Evolutionary conservation across 345 rosid species (phyloP).

Genomic region (Brassica rapa): DNA sequence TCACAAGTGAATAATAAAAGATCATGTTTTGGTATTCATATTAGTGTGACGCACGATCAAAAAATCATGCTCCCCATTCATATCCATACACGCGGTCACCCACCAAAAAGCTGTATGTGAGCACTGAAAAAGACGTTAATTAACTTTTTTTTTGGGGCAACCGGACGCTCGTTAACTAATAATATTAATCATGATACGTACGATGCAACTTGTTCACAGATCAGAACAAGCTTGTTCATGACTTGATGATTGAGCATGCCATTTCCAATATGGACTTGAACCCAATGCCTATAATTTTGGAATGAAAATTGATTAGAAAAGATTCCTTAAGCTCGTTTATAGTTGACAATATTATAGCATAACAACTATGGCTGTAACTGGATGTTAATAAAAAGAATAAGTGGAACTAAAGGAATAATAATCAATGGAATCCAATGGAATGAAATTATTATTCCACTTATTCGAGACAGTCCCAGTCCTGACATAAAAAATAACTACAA

Average conservation of each 20-base stretch:
- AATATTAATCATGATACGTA: too few species aligned
- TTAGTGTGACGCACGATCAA: constrained; percentile 6
- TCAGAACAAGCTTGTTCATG: not conserved
- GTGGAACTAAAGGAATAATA: too few species aligned
- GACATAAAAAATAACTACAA: too few species aligned
- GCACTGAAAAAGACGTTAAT: not conserved
- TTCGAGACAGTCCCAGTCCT: too few species aligned
- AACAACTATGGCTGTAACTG: not conserved
- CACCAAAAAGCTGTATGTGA: not conserved
- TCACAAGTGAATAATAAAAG: not conserved
- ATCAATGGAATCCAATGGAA: too few species aligned
- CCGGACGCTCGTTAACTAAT: too few species aligned
- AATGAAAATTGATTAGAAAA: not conserved
- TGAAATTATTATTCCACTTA: too few species aligned
- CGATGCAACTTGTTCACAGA: not conserved
- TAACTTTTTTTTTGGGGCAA: too few species aligned
- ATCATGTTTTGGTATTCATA: not conserved
- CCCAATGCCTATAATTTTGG: not conserved
- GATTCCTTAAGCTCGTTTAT: not conserved
- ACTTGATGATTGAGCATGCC: not conserved
- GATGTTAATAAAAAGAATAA: too few species aligned
- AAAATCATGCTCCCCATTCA: not conserved
- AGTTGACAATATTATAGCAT: not conserved
- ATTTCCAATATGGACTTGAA: not conserved
- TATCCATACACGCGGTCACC: constrained; percentile 5